phyloP scores from a whole-genome alignment of 2,329 filamentous ascomycete genomes.

The Penicillium fuscoglaucum region DNA sequence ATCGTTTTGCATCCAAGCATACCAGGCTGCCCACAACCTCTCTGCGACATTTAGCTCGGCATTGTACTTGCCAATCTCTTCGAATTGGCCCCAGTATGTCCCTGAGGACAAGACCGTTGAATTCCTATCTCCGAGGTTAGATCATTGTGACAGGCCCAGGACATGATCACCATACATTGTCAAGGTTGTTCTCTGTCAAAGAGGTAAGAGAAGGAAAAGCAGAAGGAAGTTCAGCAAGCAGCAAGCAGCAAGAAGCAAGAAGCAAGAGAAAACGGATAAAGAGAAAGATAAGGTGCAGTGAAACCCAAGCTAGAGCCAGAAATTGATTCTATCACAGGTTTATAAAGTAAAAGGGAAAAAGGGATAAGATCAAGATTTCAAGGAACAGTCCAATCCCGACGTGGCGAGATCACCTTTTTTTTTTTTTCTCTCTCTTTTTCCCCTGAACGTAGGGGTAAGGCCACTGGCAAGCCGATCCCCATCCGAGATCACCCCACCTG shows the following conservation, averaged over 20 bases:
- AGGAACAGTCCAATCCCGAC: constrained; percentile 32
- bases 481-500: constrained; percentile 24
- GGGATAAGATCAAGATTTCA: constrained; percentile 5
- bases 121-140: constrained; percentile 43
- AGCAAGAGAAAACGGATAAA: too few relatives aligned
- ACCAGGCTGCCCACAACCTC: constrained; percentile 93
- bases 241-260: not conserved
- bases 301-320: not conserved
- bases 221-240: too few relatives aligned
- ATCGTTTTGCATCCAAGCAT: constrained; percentile 97
- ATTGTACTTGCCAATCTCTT: constrained; percentile 70
- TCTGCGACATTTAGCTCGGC: constrained; percentile 83
- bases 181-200: not conserved
- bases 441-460: constrained; percentile 27
- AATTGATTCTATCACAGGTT: not conserved
- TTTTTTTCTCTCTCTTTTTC: constrained; percentile 9
- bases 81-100: constrained; percentile 66
- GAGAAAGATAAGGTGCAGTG: not conserved
- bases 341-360: constrained; percentile 7
- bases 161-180: constrained; percentile 15
- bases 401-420: constrained; percentile 34
- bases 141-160: not conserved
- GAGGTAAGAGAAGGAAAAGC: not conserved
- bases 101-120: constrained; percentile 50
- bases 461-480: constrained; percentile 37